A percentile compares a stretch with the other conserved stretches of the same genome.
Conservation (phyloP, 306 rosid genomes). For the Cucumis hystrix region DNA sequence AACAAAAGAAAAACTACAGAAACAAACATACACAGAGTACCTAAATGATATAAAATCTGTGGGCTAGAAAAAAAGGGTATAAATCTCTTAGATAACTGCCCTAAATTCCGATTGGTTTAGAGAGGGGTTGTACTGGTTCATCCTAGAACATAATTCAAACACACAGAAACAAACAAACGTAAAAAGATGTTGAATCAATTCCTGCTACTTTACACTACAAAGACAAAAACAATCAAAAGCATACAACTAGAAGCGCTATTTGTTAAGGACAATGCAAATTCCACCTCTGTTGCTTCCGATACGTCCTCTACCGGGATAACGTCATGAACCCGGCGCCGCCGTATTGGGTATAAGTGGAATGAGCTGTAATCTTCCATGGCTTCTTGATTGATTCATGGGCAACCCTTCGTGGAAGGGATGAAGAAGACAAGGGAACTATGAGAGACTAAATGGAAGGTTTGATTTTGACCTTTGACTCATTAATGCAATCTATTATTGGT, state of each 20-base stretch:
- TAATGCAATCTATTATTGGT: too few species aligned
- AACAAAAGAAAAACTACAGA: background rate
- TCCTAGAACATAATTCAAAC: conserved; percentile 1
- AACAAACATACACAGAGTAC: background rate
- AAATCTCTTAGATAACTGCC: background rate
- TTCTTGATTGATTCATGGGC: background rate
- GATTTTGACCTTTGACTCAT: too few species aligned
- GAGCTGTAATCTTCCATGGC: background rate
- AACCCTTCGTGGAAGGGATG: background rate
- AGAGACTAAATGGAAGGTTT: background rate
- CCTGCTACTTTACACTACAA: background rate
- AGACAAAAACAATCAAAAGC: background rate
- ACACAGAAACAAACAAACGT: background rate
- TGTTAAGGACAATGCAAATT: background rate
- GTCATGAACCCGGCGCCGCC: background rate
- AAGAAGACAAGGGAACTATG: background rate
- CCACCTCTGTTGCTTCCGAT: background rate
- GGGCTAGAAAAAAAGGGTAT: background rate
- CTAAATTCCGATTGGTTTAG: background rate
- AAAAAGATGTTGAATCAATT: background rate
- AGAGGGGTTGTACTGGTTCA: background rate
- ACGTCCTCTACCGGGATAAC: background rate
- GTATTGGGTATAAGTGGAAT: background rate
- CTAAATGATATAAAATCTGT: background rate
- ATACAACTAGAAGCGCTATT: background rate